These are phyloP conservation scores for Trypanosoma brucei DNA, from an alignment of 208 protist genomes.

Conservation along the genomic window DNA sequence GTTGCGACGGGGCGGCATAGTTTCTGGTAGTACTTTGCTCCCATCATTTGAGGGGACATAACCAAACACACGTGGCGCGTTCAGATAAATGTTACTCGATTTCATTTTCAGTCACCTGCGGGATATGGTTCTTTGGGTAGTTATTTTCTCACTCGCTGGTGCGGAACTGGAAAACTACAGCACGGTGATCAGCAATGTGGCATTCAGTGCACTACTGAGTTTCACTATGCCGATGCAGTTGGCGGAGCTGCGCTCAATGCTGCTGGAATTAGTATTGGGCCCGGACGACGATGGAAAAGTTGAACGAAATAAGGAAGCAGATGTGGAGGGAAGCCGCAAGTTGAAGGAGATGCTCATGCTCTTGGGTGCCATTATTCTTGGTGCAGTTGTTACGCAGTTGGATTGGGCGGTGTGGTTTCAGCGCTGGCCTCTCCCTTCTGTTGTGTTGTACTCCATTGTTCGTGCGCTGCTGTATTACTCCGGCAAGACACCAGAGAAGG, in stretches of 20 bases:
- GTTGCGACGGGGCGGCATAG: too few species aligned
- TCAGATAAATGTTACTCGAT: neutral
- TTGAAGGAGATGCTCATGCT: constrained; percentile 24
- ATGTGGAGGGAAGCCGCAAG: neutral
- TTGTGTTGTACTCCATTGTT: constrained; percentile 13
- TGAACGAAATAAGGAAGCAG: neutral
- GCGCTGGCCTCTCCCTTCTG: constrained; percentile 49
- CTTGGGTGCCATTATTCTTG: constrained; percentile 27
- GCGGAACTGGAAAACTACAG: constrained; percentile 2
- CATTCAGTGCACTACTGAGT: constrained; percentile 11
- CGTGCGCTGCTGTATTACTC: constrained; percentile 1
- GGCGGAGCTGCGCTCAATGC: constrained; percentile 5
- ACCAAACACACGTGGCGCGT: too few species aligned
- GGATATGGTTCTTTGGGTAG: constrained; percentile 13
- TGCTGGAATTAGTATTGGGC: neutral
- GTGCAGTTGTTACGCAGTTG: constrained; percentile 41
- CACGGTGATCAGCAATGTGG: neutral
- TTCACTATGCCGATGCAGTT: constrained; percentile 11
- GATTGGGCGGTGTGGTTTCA: constrained; percentile 49
- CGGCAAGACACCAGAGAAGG: neutral
- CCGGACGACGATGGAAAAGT: neutral
- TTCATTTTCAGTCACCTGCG: neutral
- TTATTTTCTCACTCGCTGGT: constrained; percentile 12
- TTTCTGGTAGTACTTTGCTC: too few species aligned
- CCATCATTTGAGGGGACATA: too few species aligned